Evolutionary conservation across 768 basidiomycete genomes (phyloP).

Genomic region (Dentipellis sp.): DNA sequence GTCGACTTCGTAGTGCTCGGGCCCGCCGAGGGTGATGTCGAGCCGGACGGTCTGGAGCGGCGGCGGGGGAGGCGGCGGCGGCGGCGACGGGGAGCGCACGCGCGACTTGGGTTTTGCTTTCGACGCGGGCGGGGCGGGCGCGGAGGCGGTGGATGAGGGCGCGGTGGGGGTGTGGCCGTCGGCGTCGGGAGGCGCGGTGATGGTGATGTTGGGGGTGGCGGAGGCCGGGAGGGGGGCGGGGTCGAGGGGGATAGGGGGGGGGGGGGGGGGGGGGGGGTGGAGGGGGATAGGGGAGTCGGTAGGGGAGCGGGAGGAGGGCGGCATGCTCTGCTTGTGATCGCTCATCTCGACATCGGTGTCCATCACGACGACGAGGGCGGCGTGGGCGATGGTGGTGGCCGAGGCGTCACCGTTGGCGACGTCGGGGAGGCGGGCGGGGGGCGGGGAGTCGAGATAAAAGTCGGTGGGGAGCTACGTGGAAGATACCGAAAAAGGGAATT

Average conservation of each 20-base stretch:
- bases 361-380: too few species aligned
- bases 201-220: slow-evolving; percentile 7
- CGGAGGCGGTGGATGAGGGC: slow-evolving; percentile 15
- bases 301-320: too few species aligned
- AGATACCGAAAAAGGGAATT: slow-evolving; percentile 23
- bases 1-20: slow-evolving; percentile 67
- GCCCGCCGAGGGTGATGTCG: slow-evolving; percentile 62
- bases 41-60: slow-evolving; percentile 59
- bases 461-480: slow-evolving; percentile 8
- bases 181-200: slow-evolving; percentile 1
- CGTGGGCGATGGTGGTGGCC: too few species aligned
- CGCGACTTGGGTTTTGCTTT: slow-evolving; percentile 39
- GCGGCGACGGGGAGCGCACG: slow-evolving; percentile 52
- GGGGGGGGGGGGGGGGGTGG: too few species aligned
- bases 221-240: background rate
- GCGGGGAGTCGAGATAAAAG: background rate
- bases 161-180: slow-evolving; percentile 4
- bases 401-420: slow-evolving; percentile 3
- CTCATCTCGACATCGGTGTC: too few species aligned
- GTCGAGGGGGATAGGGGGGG: background rate
- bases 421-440: background rate
- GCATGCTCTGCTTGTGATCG: too few species aligned
- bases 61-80: slow-evolving; percentile 32
- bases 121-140: slow-evolving; percentile 35
- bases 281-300: too few species aligned